These are phyloP conservation scores for Phytopythium montanum DNA, from an alignment of 352 stramenopile species.

Conservation along the genomic window DNA sequence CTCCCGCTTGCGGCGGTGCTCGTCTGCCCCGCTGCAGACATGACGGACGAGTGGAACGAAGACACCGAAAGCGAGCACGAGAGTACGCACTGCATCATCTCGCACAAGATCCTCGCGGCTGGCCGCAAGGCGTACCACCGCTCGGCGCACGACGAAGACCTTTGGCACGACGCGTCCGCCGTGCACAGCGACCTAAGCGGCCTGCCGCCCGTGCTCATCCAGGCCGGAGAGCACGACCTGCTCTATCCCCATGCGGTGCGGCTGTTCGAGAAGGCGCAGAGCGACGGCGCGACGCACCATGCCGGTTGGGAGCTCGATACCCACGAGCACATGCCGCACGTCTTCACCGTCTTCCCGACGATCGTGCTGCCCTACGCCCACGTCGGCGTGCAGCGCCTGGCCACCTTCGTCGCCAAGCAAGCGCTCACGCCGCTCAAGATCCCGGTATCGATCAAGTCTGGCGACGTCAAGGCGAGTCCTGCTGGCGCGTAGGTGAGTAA, in stretches of 20 bases:
- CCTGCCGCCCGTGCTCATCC: slow-evolving; percentile 18
- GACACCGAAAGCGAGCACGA: not conserved
- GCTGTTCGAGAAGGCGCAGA: slow-evolving; percentile 13
- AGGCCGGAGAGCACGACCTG: slow-evolving; percentile 12
- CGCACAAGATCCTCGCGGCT: slow-evolving; percentile 10
- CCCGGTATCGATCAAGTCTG: not conserved
- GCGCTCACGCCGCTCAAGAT: not conserved
- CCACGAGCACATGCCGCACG: slow-evolving; percentile 21
- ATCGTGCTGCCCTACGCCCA: slow-evolving; percentile 13
- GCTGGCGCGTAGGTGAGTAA: not conserved
- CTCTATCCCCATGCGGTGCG: slow-evolving; percentile 12
- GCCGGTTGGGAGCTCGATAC: slow-evolving; percentile 18
- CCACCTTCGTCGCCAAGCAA: slow-evolving; percentile 15
- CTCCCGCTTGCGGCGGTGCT: slow-evolving; percentile 30
- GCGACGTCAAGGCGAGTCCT: not conserved
- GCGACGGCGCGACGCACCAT: slow-evolving; percentile 15
- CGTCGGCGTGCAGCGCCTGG: slow-evolving; percentile 13
- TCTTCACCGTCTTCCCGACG: slow-evolving; percentile 16
- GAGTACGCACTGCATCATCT: slow-evolving; percentile 16
- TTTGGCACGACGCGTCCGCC: slow-evolving; percentile 22
- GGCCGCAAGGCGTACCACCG: slow-evolving; percentile 13
- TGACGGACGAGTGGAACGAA: slow-evolving; percentile 14
- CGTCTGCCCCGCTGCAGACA: slow-evolving; percentile 23
- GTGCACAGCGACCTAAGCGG: slow-evolving; percentile 22
- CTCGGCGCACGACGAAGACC: slow-evolving; percentile 11